Conservation (phyloP, 2,329 filamentous ascomycete species). For the Bipolaris cookei region DNA sequence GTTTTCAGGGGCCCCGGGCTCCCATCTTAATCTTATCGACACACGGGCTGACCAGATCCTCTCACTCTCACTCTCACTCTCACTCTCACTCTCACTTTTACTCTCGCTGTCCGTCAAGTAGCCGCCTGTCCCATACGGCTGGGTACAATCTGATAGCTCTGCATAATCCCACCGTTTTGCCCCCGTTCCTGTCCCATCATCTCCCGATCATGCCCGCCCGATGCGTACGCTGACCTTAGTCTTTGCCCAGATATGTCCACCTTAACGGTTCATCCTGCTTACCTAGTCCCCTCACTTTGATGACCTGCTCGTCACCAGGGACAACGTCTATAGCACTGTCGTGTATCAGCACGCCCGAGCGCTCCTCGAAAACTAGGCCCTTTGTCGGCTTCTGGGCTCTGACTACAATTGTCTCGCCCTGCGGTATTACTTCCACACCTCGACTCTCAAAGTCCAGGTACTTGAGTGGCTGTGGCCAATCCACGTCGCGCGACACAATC, state of each 20-base stretch:
- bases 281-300: constrained; percentile 53
- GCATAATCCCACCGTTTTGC: constrained; percentile 12
- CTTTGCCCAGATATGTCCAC: constrained; percentile 55
- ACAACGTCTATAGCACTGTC: constrained; percentile 65
- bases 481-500: constrained; percentile 61
- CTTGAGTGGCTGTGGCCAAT: constrained; percentile 68
- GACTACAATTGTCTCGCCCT: constrained; percentile 54
- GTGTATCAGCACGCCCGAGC: constrained; percentile 59
- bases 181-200: constrained; percentile 1
- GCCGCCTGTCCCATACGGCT: constrained; percentile 1
- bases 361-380: constrained; percentile 66
- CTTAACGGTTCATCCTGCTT: constrained; percentile 48
- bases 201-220: background rate
- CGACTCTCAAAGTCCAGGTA: constrained; percentile 62
- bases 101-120: background rate
- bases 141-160: constrained; percentile 7
- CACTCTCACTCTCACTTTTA: background rate
- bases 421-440: constrained; percentile 54
- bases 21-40: background rate
- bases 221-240: constrained; percentile 23
- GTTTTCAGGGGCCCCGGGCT: constrained; percentile 7
- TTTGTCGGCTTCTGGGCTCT: constrained; percentile 62
- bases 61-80: background rate
- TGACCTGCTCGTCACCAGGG: constrained; percentile 62
- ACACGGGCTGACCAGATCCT: too few species aligned